Evolutionary conservation across 2,329 filamentous ascomycete genomes (phyloP).

Genomic region (Colletotrichum sublineola): DNA sequence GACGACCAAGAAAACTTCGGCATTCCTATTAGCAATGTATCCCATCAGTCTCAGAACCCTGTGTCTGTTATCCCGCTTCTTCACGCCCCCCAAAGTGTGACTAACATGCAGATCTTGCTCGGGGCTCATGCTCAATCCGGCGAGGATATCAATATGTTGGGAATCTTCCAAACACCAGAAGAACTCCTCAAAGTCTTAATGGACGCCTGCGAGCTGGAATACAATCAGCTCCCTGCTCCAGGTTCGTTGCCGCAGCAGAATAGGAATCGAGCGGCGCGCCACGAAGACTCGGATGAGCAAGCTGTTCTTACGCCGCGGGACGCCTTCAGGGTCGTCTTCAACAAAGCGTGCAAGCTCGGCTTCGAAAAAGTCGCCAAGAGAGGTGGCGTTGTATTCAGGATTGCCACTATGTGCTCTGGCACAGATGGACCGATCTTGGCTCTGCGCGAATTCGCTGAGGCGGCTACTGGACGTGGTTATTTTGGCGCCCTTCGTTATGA

Average conservation of each 20-base stretch:
- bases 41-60: not conserved
- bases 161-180: not conserved
- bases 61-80: no score
- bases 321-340: constrained; percentile 29
- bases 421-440: constrained; percentile 81
- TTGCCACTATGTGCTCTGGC: constrained; percentile 83
- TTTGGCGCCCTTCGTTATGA: constrained; percentile 57
- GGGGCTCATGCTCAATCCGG: not conserved
- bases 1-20: not conserved
- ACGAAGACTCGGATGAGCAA: constrained; percentile 17
- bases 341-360: constrained; percentile 34
- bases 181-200: not conserved
- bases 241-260: not conserved
- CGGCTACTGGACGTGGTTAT: constrained; percentile 50
- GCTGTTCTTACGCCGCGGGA: constrained; percentile 32
- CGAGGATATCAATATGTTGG: constrained; percentile 1
- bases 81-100: no score
- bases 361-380: constrained; percentile 46
- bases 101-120: not conserved
- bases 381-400: constrained; percentile 49
- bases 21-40: not conserved
- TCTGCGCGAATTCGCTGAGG: constrained; percentile 67
- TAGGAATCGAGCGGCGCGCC: not conserved
- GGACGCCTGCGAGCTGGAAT: not conserved
- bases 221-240: no score